These are phyloP conservation scores for Neoboletus magnificus DNA, from an alignment of 768 basidiomycete genomes.

Conservation along the genomic window DNA sequence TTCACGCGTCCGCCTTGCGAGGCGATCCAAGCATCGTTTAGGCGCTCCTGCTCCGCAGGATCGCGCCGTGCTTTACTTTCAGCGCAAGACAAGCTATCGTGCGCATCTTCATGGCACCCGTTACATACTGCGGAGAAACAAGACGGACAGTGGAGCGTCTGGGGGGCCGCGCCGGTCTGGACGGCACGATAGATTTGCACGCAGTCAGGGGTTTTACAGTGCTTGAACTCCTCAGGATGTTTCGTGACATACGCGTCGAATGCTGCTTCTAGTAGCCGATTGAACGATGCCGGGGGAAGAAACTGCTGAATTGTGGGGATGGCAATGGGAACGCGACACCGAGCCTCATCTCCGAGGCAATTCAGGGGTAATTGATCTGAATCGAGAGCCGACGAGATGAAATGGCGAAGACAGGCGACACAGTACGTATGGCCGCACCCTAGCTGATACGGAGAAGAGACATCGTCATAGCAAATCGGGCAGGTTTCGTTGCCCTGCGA, in stretches of 20 bases:
- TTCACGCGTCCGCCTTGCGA: slow-evolving; percentile 57
- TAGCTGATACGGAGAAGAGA: slow-evolving; percentile 45
- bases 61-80: slow-evolving; percentile 37
- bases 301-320: slow-evolving; percentile 49
- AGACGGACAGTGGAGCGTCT: slow-evolving; percentile 56
- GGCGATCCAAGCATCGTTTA: slow-evolving; percentile 57
- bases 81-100: slow-evolving; percentile 60
- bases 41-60: slow-evolving; percentile 46
- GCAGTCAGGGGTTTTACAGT: slow-evolving; percentile 79
- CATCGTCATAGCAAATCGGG: slow-evolving; percentile 51
- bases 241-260: slow-evolving; percentile 56
- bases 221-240: slow-evolving; percentile 58
- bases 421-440: slow-evolving; percentile 70
- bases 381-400: slow-evolving; percentile 54
- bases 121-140: slow-evolving; percentile 67
- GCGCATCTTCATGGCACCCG: slow-evolving; percentile 54
- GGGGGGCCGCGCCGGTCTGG: slow-evolving; percentile 35
- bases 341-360: slow-evolving; percentile 64
- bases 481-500: slow-evolving; percentile 31
- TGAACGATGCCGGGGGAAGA: slow-evolving; percentile 50
- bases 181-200: slow-evolving; percentile 63
- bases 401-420: slow-evolving; percentile 52
- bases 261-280: slow-evolving; percentile 52
- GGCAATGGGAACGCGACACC: slow-evolving; percentile 53
- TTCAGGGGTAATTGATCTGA: slow-evolving; percentile 60